Conservation (phyloP, 129 eudicot genomes). For the Chrysanthemum seticuspe region DNA sequence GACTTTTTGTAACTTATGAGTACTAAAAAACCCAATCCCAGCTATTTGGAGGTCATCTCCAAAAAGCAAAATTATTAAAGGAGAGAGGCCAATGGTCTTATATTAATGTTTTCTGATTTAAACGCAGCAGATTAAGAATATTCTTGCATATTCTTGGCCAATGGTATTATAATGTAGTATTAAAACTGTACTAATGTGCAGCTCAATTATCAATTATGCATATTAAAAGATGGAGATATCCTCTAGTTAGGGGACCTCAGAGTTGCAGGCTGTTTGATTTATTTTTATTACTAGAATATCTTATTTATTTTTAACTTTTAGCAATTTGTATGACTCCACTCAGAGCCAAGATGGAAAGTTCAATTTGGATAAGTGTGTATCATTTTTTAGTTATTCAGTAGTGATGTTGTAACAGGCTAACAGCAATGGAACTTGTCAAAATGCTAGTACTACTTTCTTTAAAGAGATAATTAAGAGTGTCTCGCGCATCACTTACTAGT, state of each 20-base stretch:
- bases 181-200: too few relatives aligned
- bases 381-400: not conserved
- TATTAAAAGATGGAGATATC: too few relatives aligned
- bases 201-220: not conserved
- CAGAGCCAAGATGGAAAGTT: not conserved
- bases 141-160: too few relatives aligned
- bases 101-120: not conserved
- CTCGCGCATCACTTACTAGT: too few relatives aligned
- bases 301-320: not conserved
- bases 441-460: not conserved
- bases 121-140: too few relatives aligned
- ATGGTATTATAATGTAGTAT: too few relatives aligned
- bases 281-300: not conserved
- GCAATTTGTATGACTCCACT: not conserved
- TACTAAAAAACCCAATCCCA: slow-evolving; percentile 19
- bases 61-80: not conserved
- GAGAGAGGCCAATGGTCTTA: not conserved
- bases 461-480: not conserved
- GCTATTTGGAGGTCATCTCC: slow-evolving; percentile 4
- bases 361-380: not conserved
- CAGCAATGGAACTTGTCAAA: slow-evolving; percentile 3
- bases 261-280: slow-evolving; percentile 15
- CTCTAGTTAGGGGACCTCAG: not conserved
- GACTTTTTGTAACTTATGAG: slow-evolving; percentile 18
- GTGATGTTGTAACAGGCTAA: slow-evolving; percentile 7